These are phyloP conservation scores for Posidonia oceanica DNA, from an alignment of 116 monocot genomes.

Conservation along the genomic window DNA sequence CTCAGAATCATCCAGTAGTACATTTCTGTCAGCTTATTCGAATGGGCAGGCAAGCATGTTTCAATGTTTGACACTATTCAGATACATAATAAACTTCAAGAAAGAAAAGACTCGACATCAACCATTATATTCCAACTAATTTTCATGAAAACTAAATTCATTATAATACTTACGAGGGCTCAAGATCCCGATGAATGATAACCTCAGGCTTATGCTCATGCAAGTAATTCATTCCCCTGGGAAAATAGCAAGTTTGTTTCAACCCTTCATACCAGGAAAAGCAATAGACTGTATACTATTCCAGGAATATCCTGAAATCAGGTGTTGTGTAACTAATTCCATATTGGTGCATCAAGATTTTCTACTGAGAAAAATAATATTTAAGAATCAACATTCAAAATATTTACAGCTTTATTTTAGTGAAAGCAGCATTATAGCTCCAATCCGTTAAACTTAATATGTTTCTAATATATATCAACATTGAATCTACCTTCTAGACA, in stretches of 20 bases:
- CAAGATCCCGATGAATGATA: conserved; percentile 95
- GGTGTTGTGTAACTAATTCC: background rate
- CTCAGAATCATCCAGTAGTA: conserved; percentile 91
- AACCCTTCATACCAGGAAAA: background rate
- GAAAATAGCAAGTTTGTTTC: background rate
- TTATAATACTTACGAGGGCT: conserved; percentile 70
- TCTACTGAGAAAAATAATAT: no score
- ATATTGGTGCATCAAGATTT: no score
- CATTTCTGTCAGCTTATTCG: conserved; percentile 71
- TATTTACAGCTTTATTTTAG: background rate
- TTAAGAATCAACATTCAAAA: no score
- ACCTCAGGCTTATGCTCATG: conserved; percentile 94
- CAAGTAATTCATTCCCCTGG: conserved; percentile 93
- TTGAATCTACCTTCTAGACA: no score
- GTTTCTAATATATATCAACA: no score
- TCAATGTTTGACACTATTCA: conserved; percentile 24
- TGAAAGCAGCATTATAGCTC: background rate
- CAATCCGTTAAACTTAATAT: no score
- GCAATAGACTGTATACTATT: no score
- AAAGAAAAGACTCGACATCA: background rate
- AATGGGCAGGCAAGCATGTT: conserved; percentile 20
- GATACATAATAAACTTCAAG: conserved; percentile 2
- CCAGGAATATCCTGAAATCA: background rate
- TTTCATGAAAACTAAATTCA: background rate
- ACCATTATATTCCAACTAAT: background rate